Evolutionary conservation across 2,329 filamentous ascomycete species (phyloP).

Genomic region (Fusarium sp.): DNA sequence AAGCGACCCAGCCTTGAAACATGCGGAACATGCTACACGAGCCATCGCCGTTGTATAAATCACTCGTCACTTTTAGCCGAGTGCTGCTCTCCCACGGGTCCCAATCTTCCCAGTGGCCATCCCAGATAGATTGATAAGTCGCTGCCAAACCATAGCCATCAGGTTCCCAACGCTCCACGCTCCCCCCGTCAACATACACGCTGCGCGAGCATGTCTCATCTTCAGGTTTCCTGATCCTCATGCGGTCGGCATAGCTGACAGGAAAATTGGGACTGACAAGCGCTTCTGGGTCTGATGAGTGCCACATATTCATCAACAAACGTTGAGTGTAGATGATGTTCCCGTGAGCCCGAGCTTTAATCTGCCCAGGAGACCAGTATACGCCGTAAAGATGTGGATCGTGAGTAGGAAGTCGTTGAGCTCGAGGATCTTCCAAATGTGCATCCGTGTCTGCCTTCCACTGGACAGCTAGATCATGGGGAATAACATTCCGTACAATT

Average conservation of each 20-base stretch:
- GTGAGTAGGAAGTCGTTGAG: slow-evolving; percentile 52
- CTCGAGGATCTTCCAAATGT: slow-evolving; percentile 66
- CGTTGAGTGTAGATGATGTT: slow-evolving; percentile 59
- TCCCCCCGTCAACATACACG: slow-evolving; percentile 75
- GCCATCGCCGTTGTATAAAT: slow-evolving; percentile 81
- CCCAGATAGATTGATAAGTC: slow-evolving; percentile 77
- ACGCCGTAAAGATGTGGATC: slow-evolving; percentile 56
- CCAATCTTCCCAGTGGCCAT: slow-evolving; percentile 81
- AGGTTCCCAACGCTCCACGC: slow-evolving; percentile 76
- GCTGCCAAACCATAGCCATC: slow-evolving; percentile 70
- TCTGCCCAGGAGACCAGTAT: slow-evolving; percentile 59
- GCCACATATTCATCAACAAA: slow-evolving; percentile 62
- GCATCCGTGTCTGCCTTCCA: slow-evolving; percentile 67
- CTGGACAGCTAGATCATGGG: slow-evolving; percentile 47
- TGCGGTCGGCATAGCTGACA: slow-evolving; percentile 72
- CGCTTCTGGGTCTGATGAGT: slow-evolving; percentile 56
- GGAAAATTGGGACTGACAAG: slow-evolving; percentile 63
- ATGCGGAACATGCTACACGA: slow-evolving; percentile 83
- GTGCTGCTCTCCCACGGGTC: slow-evolving; percentile 81
- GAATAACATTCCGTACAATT: slow-evolving; percentile 53
- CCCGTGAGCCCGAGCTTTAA: slow-evolving; percentile 57
- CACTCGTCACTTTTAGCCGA: slow-evolving; percentile 74
- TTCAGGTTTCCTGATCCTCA: slow-evolving; percentile 67
- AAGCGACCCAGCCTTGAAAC: slow-evolving; percentile 82
- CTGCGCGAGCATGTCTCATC: slow-evolving; percentile 69